phyloP scores from a whole-genome alignment of 2,329 filamentous ascomycete species.

The Ploettnerulaceae sp. region DNA sequence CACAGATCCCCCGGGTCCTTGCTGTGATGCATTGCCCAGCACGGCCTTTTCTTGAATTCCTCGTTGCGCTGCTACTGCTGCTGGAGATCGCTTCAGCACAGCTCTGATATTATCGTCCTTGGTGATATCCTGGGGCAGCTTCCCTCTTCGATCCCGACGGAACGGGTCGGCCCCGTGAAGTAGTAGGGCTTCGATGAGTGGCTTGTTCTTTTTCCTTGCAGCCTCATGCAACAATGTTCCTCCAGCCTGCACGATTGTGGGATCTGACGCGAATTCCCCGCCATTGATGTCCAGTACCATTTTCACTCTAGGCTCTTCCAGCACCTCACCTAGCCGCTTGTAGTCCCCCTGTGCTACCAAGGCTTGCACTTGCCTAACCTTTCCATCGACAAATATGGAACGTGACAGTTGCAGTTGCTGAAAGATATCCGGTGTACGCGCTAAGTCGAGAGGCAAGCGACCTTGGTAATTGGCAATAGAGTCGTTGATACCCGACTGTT shows the following conservation, averaged over 20 bases:
- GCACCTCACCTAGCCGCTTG: constrained; percentile 67
- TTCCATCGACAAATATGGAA: constrained; percentile 83
- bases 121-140: constrained; percentile 91
- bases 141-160: constrained; percentile 88
- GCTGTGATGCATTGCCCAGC: constrained; percentile 63
- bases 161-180: constrained; percentile 96
- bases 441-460: constrained; percentile 80
- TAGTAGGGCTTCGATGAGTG: constrained; percentile 82
- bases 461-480: constrained; percentile 79
- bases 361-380: constrained; percentile 77
- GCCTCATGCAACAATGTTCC: constrained; percentile 93
- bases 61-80: constrained; percentile 87
- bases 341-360: constrained; percentile 71
- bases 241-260: constrained; percentile 70
- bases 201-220: constrained; percentile 78
- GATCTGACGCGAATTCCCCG: constrained; percentile 80
- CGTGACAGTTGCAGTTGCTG: constrained; percentile 87
- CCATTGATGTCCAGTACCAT: constrained; percentile 89
- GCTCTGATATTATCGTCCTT: constrained; percentile 86
- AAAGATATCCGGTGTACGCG: constrained; percentile 90
- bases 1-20: constrained; percentile 46
- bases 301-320: constrained; percentile 82
- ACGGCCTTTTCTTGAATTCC: constrained; percentile 98
- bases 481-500: constrained; percentile 82
- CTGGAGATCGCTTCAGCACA: constrained; percentile 90